phyloP scores from a whole-genome alignment of 768 basidiomycete species.

The Termitomyces sp. region DNA sequence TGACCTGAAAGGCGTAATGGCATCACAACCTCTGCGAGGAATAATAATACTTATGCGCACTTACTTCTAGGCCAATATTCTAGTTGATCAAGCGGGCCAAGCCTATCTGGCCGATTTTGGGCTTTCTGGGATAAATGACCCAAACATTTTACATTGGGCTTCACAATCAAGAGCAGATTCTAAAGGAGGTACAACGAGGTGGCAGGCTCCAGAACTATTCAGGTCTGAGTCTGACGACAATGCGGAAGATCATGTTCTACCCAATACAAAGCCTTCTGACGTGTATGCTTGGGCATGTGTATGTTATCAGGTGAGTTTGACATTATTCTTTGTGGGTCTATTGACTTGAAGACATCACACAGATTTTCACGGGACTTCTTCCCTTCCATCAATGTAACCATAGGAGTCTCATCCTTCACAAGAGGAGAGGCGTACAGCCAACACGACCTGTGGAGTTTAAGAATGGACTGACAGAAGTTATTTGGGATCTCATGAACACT shows the following conservation, averaged over 20 bases:
- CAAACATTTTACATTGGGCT: slow-evolving; percentile 13
- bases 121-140: slow-evolving; percentile 17
- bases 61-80: slow-evolving; percentile 22
- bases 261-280: slow-evolving; percentile 18
- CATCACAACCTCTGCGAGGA: not conserved
- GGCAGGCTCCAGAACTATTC: slow-evolving; percentile 24
- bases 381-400: no score
- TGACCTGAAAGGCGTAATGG: slow-evolving; percentile 42
- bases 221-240: slow-evolving; percentile 3
- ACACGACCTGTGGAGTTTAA: no score
- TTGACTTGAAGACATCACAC: no score
- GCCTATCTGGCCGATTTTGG: slow-evolving; percentile 27
- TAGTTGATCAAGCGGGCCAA: slow-evolving; percentile 16
- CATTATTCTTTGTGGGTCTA: no score
- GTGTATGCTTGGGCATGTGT: slow-evolving; percentile 16
- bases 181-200: slow-evolving; percentile 16
- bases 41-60: not conserved
- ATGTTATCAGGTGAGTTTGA: no score
- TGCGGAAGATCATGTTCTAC: not conserved
- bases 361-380: no score
- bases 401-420: no score
- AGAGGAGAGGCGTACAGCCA: no score
- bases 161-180: slow-evolving; percentile 7
- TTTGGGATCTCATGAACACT: no score
- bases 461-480: no score